Percentiles rank a stretch among this genome's conserved stretches.
Conservation (phyloP, 371 early-diverging fungal genomes). For the Mortierella sp. region DNA sequence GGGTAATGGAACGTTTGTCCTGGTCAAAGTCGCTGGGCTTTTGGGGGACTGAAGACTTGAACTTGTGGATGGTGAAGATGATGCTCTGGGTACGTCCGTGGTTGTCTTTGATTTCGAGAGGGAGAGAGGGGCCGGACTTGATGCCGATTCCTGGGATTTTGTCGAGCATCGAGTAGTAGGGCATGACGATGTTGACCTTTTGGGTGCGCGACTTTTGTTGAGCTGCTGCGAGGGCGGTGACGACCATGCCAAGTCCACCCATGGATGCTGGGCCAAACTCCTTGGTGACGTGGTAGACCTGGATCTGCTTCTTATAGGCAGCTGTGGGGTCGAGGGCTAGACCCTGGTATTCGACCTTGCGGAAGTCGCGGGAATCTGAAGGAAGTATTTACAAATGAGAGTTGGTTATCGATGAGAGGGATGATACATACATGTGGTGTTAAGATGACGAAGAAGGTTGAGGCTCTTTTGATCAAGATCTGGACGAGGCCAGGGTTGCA, state of each 20-base stretch:
- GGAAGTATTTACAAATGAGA: too few relatives aligned
- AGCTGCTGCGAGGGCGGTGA: conserved; percentile 71
- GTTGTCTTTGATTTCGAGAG: conserved; percentile 63
- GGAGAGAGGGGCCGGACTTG: conserved; percentile 55
- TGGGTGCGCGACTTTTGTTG: conserved; percentile 66
- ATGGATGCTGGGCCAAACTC: conserved; percentile 76
- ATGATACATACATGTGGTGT: not conserved
- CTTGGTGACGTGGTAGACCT: conserved; percentile 76
- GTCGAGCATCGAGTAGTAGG: conserved; percentile 69
- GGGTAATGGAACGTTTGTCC: conserved; percentile 40
- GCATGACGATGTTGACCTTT: conserved; percentile 70
- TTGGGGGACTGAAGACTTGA: conserved; percentile 54
- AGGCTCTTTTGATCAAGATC: not conserved
- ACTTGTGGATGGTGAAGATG: conserved; percentile 63
- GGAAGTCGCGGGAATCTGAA: conserved; percentile 59
- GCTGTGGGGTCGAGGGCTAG: conserved; percentile 55
- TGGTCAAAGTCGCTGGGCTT: conserved; percentile 27
- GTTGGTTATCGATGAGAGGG: not conserved
- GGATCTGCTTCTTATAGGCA: conserved; percentile 45
- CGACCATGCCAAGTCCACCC: conserved; percentile 72
- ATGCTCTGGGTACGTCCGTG: conserved; percentile 53
- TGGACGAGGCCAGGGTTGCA: not conserved
- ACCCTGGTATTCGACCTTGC: conserved; percentile 65
- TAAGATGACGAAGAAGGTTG: not conserved
- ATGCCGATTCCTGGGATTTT: conserved; percentile 56